Conservation (phyloP, 164 flowering plant species). For the Berberis thunbergii region DNA sequence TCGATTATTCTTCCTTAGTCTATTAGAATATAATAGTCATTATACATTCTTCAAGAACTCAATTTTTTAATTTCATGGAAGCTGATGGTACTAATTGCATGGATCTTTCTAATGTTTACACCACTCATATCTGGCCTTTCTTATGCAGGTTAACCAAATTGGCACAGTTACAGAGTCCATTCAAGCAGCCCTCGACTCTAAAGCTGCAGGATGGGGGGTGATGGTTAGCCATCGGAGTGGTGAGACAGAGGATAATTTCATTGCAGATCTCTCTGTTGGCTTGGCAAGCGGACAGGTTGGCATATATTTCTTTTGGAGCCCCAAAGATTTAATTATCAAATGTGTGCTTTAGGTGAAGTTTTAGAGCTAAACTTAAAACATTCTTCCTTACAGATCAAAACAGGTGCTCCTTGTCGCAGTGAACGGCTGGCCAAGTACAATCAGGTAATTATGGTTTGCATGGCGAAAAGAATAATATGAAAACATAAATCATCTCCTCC, state of each 20-base stretch:
- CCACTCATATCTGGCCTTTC: conserved; percentile 1
- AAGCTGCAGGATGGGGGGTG: conserved; percentile 98
- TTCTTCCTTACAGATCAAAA: conserved; percentile 55
- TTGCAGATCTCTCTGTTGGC: conserved; percentile 95
- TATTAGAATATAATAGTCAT: too few species aligned
- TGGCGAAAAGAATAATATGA: conserved; percentile 11
- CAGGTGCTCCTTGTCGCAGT: conserved; percentile 96
- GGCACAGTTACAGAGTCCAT: conserved; percentile 91
- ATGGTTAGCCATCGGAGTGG: conserved; percentile 99
- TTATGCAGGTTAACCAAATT: conserved; percentile 89
- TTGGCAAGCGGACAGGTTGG: conserved; percentile 94
- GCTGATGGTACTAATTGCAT: too few species aligned
- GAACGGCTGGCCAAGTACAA: conserved; percentile 92
- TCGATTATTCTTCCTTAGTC: background rate
- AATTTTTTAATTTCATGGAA: too few species aligned
- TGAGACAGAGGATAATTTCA: conserved; percentile 95
- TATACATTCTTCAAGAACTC: conserved; percentile 34
- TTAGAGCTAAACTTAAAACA: conserved; percentile 3
- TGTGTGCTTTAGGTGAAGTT: background rate
- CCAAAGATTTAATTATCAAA: background rate
- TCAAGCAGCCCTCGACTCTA: conserved; percentile 84
- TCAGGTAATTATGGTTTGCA: conserved; percentile 44
- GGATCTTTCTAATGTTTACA: background rate
- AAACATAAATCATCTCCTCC: too few species aligned
- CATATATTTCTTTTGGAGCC: background rate